Percentiles rank a stretch among this genome's conserved stretches.
phyloP scores from a whole-genome alignment of 345 rosid species.

The Eucalyptus cloeziana region DNA sequence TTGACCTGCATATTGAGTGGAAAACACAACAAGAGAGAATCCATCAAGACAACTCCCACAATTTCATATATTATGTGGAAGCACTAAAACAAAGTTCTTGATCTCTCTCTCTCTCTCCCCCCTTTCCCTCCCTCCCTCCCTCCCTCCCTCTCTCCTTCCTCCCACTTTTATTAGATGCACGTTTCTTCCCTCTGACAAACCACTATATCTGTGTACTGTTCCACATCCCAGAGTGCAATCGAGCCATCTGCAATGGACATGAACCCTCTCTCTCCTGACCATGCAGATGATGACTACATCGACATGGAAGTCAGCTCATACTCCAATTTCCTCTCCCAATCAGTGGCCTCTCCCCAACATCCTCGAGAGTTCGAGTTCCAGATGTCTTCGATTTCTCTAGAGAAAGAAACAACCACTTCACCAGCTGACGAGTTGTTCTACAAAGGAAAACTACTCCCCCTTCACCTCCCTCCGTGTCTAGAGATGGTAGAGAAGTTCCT shows the following conservation, averaged over 20 bases:
- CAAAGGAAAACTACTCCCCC: constrained; percentile 94
- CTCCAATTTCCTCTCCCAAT: constrained; percentile 33
- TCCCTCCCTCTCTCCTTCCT: background rate
- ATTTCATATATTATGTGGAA: background rate
- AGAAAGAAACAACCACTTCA: constrained; percentile 37
- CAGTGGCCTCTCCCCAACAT: constrained; percentile 22
- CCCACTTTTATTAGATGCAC: background rate
- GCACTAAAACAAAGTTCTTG: background rate
- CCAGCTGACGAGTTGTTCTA: constrained; percentile 95
- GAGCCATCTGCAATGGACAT: constrained; percentile 26
- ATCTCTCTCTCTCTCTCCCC: background rate
- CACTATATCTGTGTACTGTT: background rate
- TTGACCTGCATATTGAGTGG: background rate
- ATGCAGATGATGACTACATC: constrained; percentile 66
- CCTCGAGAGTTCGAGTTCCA: constrained; percentile 84
- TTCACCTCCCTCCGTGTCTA: constrained; percentile 62
- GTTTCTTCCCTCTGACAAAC: background rate
- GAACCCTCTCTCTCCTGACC: constrained; percentile 23
- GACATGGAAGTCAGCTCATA: constrained; percentile 55
- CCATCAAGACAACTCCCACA: background rate
- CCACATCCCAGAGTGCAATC: background rate
- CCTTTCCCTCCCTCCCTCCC: background rate
- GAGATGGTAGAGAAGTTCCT: constrained; percentile 69
- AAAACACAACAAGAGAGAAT: background rate
- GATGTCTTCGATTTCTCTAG: constrained; percentile 42